Base-by-base conservation (phyloP, 129 eudicot genomes). In the Oenanthe sinensis region DNA sequence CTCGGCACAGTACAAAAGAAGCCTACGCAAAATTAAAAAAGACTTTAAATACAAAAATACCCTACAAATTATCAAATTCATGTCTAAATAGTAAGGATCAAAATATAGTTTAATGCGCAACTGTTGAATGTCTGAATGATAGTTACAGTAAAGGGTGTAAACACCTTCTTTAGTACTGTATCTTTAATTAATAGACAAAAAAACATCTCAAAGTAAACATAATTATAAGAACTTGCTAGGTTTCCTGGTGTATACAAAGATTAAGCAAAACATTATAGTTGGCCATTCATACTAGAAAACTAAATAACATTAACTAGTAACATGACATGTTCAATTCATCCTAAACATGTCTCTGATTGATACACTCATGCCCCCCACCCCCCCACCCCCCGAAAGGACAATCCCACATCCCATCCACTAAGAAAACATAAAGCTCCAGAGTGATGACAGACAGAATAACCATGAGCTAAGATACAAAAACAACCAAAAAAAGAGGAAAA, bases 1-100 rank as follows among this genome's bases (percentile, higher is more conserved):
- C 82, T 72, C 94, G 89, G 87, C 94, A 90, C 37, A 87, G 83
- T 17, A 90, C 89, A 82, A 85, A 90, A 79, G 91, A 79, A 75
- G 84, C 90, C 81, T 90, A 87, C 48, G 77, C 36, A 45, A 17
- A 28, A 75, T 48, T 22, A 55, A 40, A 8, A 11, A 48, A 62
- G 19, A 62, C 11, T 60, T 62, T 7, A 84, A 76, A 84, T 30
- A 70, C 67, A 33, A 8, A 67, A 36, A 4, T 22, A 12, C 10
- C 8, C 11, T n/a, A 36, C 26, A 40, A 20, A 43, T 44, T 11
- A 76, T 33, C 69, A 76, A 5, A 76, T 52, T 48, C 9, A 39
- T 9, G 8, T 40, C 28, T 71, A 10, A 1, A 9, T 20, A 71
- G 20, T 6, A 40, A 15, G 4, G 12, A 69, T 43, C 22, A 8